A percentile compares a stretch with the other conserved stretches of the same genome.
Evolutionary conservation across 148 eudicot genomes (phyloP).

Genomic region (Fagopyrum tataricum): DNA sequence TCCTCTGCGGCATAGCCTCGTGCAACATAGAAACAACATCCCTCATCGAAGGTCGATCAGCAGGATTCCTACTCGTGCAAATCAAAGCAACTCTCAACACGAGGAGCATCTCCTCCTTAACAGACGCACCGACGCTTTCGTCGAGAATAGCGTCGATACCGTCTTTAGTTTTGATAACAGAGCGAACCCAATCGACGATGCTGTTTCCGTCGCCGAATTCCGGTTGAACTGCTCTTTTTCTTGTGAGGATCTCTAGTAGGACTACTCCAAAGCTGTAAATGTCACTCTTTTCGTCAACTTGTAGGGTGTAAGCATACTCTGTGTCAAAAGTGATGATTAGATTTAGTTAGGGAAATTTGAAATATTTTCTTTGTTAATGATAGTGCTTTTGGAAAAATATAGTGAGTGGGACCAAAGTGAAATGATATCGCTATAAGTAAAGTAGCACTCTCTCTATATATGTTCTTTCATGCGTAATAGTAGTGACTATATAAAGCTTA

Average conservation of each 20-base stretch:
- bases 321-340: conserved; percentile 6
- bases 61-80: conserved; percentile 76
- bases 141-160: conserved; percentile 56
- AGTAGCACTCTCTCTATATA: not conserved
- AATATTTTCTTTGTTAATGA: not conserved
- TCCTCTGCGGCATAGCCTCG: conserved; percentile 87
- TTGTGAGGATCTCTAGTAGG: conserved; percentile 62
- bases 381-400: not conserved
- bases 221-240: conserved; percentile 64
- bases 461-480: not conserved
- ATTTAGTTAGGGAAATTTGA: not conserved
- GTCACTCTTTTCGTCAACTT: conserved; percentile 96
- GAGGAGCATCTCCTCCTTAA: conserved; percentile 81
- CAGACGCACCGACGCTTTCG: conserved; percentile 69
- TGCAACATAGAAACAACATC: conserved; percentile 91
- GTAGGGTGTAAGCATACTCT: conserved; percentile 92
- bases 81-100: conserved; percentile 73
- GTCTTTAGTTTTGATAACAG: conserved; percentile 51
- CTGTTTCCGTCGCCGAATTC: conserved; percentile 90
- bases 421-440: not conserved
- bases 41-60: conserved; percentile 89
- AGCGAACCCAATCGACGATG: conserved; percentile 80
- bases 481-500: not conserved
- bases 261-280: conserved; percentile 91
- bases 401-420: not conserved